phyloP scores from a whole-genome alignment of 1,284 basidiomycete genomes.

The Ceratobasidium sp. region DNA sequence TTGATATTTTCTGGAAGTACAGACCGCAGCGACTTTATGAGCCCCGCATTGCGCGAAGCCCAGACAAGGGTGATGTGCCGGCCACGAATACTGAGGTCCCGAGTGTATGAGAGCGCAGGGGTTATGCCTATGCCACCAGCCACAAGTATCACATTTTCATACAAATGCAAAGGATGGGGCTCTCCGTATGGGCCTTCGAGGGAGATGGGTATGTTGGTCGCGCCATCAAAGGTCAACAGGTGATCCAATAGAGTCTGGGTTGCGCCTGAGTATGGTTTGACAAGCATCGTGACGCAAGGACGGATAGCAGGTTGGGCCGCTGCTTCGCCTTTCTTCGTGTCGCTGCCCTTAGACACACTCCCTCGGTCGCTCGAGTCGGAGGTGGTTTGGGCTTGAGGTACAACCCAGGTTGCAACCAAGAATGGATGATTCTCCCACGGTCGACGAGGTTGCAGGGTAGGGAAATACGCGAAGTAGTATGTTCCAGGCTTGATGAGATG shows the following conservation, averaged over 20 bases:
- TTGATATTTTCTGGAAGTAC: conserved; percentile 16
- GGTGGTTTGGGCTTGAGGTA: not conserved
- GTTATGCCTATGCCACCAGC: conserved; percentile 38
- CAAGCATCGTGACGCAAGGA: conserved; percentile 21
- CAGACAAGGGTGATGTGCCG: conserved; percentile 28
- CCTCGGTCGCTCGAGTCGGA: not conserved
- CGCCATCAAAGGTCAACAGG: not conserved
- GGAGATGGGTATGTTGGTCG: conserved; percentile 3
- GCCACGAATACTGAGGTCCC: not conserved
- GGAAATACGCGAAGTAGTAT: conserved; percentile 27
- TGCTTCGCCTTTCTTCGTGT: conserved; percentile 3
- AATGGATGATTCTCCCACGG: conserved; percentile 44
- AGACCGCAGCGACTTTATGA: conserved; percentile 2
- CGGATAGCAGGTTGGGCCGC: not conserved
- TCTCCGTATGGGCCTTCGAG: conserved; percentile 42
- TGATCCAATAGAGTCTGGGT: not conserved
- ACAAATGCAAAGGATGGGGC: conserved; percentile 29
- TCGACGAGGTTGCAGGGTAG: conserved; percentile 21
- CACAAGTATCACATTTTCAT: conserved; percentile 29
- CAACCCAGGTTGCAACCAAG: conserved; percentile 27
- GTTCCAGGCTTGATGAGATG: conserved; percentile 4
- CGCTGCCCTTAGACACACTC: not conserved
- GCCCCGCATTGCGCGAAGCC: conserved; percentile 25
- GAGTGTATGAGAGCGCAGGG: conserved; percentile 14
- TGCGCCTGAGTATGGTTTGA: conserved; percentile 15